Conservation (phyloP, 2,329 filamentous ascomycete species). For the Trichoderma afroharzianum region DNA sequence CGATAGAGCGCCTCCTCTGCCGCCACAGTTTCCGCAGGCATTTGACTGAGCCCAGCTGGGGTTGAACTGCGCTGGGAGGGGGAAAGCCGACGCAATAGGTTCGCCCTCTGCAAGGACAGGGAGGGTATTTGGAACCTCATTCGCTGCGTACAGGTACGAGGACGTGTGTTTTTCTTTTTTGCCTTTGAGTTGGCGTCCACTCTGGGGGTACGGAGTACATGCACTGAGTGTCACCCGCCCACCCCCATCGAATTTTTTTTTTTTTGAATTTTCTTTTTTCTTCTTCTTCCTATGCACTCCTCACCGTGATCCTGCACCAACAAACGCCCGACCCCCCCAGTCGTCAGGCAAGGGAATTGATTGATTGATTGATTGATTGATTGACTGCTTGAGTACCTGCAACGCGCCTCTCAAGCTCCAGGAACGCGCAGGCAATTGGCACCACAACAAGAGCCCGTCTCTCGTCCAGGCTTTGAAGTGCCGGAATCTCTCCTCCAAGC, state of each 20-base stretch:
- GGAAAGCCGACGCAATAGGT: neutral
- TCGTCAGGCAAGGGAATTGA: neutral
- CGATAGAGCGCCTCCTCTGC: slow-evolving; percentile 13
- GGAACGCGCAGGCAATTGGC: neutral
- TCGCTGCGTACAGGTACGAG: neutral
- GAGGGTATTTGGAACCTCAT: neutral
- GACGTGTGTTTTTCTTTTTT: neutral
- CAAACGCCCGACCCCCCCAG: neutral
- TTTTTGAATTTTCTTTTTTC: neutral
- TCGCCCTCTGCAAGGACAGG: slow-evolving; percentile 14
- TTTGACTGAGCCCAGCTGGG: slow-evolving; percentile 10
- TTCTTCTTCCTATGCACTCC: neutral
- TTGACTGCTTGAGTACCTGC: neutral
- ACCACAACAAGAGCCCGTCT: neutral
- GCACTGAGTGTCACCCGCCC: slow-evolving; percentile 4
- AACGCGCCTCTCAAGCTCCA: neutral
- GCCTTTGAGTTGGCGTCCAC: neutral
- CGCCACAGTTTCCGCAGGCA: slow-evolving; percentile 6
- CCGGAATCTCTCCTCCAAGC: neutral
- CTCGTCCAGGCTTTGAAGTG: neutral
- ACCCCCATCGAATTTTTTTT: neutral
- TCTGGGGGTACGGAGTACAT: slow-evolving; percentile 9
- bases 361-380: neutral
- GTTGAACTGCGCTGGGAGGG: neutral
- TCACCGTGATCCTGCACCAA: slow-evolving; percentile 4